A percentile compares a stretch with the other conserved stretches of the same genome.
These are phyloP conservation scores for Leccinum subatratum DNA, from an alignment of 1,284 basidiomycete species.

Conservation along the genomic window DNA sequence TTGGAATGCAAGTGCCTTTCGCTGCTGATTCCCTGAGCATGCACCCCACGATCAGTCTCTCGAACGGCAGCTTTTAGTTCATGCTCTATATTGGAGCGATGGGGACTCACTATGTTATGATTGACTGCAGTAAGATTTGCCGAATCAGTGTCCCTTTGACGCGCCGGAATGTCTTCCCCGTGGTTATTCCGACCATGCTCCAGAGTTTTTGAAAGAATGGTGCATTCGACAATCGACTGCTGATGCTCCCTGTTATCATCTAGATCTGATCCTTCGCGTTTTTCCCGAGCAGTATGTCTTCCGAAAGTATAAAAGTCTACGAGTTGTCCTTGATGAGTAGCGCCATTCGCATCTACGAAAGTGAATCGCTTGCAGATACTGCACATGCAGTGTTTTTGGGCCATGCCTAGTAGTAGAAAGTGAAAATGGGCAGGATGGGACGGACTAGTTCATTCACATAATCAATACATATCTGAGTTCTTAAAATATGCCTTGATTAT, in stretches of 20 bases:
- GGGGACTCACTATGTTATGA: too few relatives aligned
- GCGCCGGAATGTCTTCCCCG: background rate
- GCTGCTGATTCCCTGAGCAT: background rate
- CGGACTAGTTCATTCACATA: too few relatives aligned
- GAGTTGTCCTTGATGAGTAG: background rate
- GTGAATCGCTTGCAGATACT: background rate
- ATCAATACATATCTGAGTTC: too few relatives aligned
- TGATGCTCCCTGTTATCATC: background rate
- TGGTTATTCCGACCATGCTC: background rate
- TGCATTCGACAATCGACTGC: background rate
- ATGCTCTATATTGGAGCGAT: too few relatives aligned
- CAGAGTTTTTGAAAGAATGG: background rate
- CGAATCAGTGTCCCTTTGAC: background rate
- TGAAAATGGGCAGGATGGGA: background rate
- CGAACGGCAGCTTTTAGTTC: too few relatives aligned
- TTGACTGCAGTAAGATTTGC: too few relatives aligned
- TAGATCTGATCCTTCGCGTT: background rate
- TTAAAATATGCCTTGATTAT: too few relatives aligned
- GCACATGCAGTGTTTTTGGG: background rate
- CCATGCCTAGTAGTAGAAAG: background rate
- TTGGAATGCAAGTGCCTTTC: background rate
- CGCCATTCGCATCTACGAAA: background rate
- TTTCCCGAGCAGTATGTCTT: background rate
- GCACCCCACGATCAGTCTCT: background rate
- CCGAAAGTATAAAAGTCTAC: background rate